These are phyloP conservation scores for Clavispora vitiphila DNA, from an alignment of 805 yeast genomes.

Conservation along the genomic window DNA sequence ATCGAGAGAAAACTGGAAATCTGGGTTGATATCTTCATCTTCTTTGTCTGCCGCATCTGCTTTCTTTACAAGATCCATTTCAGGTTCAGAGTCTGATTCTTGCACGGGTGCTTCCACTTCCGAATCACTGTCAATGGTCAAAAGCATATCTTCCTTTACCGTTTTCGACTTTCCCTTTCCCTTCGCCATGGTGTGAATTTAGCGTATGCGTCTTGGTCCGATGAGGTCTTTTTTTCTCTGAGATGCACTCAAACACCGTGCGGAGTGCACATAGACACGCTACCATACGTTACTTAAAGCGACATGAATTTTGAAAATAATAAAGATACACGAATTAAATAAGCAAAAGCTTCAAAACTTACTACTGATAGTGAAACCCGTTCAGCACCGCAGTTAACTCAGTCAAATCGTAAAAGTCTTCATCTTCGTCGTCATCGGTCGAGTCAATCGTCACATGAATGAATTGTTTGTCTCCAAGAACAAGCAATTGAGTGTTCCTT, in stretches of 20 bases:
- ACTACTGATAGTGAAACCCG: conserved; percentile 17
- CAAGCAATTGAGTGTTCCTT: conserved; percentile 36
- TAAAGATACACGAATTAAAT: too few species aligned
- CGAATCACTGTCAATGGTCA: conserved; percentile 76
- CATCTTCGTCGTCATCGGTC: conserved; percentile 24
- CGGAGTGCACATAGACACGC: background rate
- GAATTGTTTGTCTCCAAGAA: conserved; percentile 24
- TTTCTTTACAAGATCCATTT: conserved; percentile 17
- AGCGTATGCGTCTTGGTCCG: background rate
- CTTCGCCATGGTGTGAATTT: conserved; percentile 10
- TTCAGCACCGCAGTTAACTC: conserved; percentile 22
- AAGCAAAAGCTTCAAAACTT: too few species aligned
- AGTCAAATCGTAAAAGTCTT: conserved; percentile 22
- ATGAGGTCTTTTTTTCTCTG: background rate
- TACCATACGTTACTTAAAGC: background rate
- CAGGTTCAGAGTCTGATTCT: conserved; percentile 20
- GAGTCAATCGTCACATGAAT: conserved; percentile 16
- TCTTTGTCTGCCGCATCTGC: conserved; percentile 29
- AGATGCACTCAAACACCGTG: background rate
- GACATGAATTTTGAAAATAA: background rate
- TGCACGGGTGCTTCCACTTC: conserved; percentile 34
- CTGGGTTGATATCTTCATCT: conserved; percentile 57
- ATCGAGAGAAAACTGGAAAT: conserved; percentile 64
- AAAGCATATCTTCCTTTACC: conserved; percentile 49
- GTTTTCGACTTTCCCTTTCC: conserved; percentile 6